Conservation (phyloP, 331 rosid species). For the Spiraea crenata region DNA sequence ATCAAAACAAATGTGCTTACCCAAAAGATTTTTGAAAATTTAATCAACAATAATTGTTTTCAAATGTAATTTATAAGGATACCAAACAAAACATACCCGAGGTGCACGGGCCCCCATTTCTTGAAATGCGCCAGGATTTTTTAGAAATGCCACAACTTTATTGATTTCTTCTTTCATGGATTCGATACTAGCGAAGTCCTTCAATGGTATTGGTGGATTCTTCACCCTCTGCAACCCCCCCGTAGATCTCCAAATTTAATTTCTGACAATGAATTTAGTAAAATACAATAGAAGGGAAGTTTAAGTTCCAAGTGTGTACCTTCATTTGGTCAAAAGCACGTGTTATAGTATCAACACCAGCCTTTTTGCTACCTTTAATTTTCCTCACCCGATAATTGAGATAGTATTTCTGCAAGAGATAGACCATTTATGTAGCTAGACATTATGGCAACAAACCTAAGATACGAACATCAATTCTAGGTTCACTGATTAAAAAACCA, state of each 20-base stretch:
- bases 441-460: not conserved
- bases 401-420: slow-evolving; percentile 55
- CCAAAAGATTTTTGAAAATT: not conserved
- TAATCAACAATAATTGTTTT: not conserved
- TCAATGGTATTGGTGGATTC: slow-evolving; percentile 91
- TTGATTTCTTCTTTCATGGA: slow-evolving; percentile 95
- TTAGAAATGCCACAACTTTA: slow-evolving; percentile 91
- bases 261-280: slow-evolving; percentile 12
- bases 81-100: slow-evolving; percentile 61
- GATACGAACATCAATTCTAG: not conserved
- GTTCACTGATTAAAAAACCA: not conserved
- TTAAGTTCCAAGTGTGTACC: slow-evolving; percentile 43
- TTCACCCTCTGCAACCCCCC: slow-evolving; percentile 84
- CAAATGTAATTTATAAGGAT: not conserved
- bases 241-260: slow-evolving; percentile 29
- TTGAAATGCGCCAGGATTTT: slow-evolving; percentile 90
- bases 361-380: slow-evolving; percentile 52
- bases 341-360: slow-evolving; percentile 89
- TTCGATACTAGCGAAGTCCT: slow-evolving; percentile 81
- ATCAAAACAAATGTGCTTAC: not conserved
- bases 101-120: slow-evolving; percentile 98
- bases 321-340: slow-evolving; percentile 89
- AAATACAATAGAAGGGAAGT: slow-evolving; percentile 15
- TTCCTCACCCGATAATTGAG: slow-evolving; percentile 40
- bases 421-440: not conserved